Base-by-base conservation (phyloP, 176 grass and related monocot genomes). In the Echinochloa phyllopogon region DNA sequence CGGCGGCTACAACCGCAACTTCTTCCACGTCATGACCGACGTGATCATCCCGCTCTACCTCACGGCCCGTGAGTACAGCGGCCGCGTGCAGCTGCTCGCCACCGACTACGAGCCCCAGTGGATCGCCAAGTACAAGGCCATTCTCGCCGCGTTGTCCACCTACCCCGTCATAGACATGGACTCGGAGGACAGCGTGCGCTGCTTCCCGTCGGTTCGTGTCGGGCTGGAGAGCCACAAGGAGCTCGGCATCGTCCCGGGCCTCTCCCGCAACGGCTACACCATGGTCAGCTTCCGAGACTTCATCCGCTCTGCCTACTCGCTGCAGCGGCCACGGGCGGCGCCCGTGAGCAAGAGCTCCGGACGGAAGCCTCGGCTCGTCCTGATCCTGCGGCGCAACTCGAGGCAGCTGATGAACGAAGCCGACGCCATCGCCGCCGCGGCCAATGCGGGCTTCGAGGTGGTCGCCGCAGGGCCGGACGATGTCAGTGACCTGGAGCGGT, bases 21-120 rank as follows among this genome's bases (percentile, higher is more conserved):
- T 83, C 79, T 97, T 92, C 87, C 94, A 94, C 50, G 78, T 84
- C 69, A 87, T 97, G 72, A 86, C 65, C 40, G 94, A 97, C 80
- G 69, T 97, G 11, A 18, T 97, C 23, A 41, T 97, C 29, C 94
- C 94, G 0, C 91, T 97, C 39, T 97, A 90, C 82, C 68, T 80
- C 45, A 97, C 89, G 2, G 58, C 87, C 1, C 64, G 74, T 3
- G 82, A 88, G 69, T 92, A 82, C 87, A 42, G 70, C 3, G 65
- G 89, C 36, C 81, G 65, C 69, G 91, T 97, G 15, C 85, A 86
- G 84, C 89, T 94, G 41, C 69, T 97, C 5, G 89, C 60, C 21
- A 42, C 85, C 10, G 80, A 90, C 52, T 86, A 91, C 78, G 62
- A 68, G 65, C 13, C 7, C 4, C 11, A 44, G 16, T 94, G 60